These are phyloP conservation scores for Dactylorhiza incarnata DNA, from an alignment of 106 monocot genomes.

Conservation along the genomic window DNA sequence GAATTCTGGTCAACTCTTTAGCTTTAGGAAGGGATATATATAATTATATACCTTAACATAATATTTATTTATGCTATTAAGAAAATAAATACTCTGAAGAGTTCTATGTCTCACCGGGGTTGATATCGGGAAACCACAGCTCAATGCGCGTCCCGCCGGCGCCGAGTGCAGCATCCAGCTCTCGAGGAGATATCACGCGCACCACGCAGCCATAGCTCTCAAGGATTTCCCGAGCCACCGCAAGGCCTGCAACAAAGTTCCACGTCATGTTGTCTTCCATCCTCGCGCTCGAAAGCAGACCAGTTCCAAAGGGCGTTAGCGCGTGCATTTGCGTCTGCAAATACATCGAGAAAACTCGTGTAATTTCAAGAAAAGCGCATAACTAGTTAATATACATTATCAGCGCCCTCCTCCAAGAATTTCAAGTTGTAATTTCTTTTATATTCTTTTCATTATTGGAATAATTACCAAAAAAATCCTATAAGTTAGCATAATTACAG, in stretches of 20 bases:
- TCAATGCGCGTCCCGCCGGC: conserved; percentile 73
- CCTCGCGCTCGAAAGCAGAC: conserved; percentile 48
- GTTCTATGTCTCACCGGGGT: neutral
- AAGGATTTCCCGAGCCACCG: conserved; percentile 82
- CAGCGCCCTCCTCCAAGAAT: too few species aligned
- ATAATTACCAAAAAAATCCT: too few species aligned
- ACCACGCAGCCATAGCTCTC: conserved; percentile 85
- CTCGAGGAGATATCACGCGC: conserved; percentile 61
- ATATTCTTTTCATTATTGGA: too few species aligned
- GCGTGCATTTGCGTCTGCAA: conserved; percentile 79
- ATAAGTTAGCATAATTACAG: too few species aligned
- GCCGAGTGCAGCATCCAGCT: conserved; percentile 48
- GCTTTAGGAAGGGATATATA: too few species aligned
- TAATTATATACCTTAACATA: too few species aligned
- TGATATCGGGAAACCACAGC: conserved; percentile 54
- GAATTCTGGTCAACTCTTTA: too few species aligned
- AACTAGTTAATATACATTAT: too few species aligned
- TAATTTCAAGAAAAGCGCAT: too few species aligned
- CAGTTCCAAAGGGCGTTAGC: conserved; percentile 65
- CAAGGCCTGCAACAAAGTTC: conserved; percentile 85
- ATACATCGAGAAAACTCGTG: neutral
- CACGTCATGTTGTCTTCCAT: conserved; percentile 83
- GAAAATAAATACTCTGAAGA: too few species aligned
- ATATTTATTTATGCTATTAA: too few species aligned
- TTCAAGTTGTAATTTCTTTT: too few species aligned